phyloP scores from a whole-genome alignment of 192 early-diverging fungal species.

The Umbelopsis vinacea region DNA sequence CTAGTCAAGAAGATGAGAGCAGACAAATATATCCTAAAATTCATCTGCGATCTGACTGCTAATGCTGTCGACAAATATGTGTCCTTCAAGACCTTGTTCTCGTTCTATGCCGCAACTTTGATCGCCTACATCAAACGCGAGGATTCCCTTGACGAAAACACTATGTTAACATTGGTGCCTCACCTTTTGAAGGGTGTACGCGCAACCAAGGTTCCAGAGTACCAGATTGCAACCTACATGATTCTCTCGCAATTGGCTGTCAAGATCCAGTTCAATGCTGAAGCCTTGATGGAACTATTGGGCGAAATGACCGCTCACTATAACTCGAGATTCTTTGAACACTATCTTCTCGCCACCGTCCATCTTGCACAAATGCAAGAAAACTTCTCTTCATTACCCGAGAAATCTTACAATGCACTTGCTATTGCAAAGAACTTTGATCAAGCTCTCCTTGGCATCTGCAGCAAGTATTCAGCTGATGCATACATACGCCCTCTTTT shows the following conservation, averaged over 20 bases:
- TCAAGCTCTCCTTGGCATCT: constrained; percentile 26
- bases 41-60: constrained; percentile 71
- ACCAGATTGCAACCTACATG: constrained; percentile 66
- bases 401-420: constrained; percentile 33
- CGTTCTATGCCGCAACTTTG: constrained; percentile 70
- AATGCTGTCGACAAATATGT: constrained; percentile 38
- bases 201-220: constrained; percentile 45
- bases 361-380: constrained; percentile 61
- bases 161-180: constrained; percentile 62
- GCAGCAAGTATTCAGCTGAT: constrained; percentile 49
- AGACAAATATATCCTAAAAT: constrained; percentile 75
- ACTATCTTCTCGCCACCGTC: constrained; percentile 51
- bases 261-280: constrained; percentile 46
- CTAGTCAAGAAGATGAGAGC: constrained; percentile 71
- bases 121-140: constrained; percentile 57
- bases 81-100: constrained; percentile 59
- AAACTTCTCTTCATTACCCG: constrained; percentile 38
- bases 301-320: constrained; percentile 45
- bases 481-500: constrained; percentile 49
- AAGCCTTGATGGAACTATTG: constrained; percentile 51
- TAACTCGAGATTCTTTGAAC: constrained; percentile 31
- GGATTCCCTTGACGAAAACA: constrained; percentile 55
- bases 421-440: constrained; percentile 24
- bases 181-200: constrained; percentile 58
- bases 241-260: constrained; percentile 66